Evolutionary conservation across 129 eudicot genomes (phyloP).

Genomic region (Arctium minus): DNA sequence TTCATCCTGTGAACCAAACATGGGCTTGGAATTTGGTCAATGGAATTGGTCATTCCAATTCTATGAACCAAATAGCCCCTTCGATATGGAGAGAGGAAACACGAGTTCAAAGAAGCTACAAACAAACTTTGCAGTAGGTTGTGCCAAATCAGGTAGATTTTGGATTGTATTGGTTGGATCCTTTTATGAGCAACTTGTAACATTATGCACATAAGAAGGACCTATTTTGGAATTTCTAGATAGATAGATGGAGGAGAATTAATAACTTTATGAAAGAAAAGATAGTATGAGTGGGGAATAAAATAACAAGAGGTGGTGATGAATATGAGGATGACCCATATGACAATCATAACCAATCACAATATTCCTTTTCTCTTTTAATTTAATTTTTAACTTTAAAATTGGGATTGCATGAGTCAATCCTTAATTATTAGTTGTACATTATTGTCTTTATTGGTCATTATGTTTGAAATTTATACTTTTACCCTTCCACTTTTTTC

Average conservation of each 20-base stretch:
- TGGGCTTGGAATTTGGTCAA: no score
- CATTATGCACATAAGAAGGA: not conserved
- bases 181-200: not conserved
- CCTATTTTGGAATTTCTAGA: not conserved
- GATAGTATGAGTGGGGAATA: conserved; percentile 23
- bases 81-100: not conserved
- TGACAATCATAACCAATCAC: conserved; percentile 23
- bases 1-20: no score
- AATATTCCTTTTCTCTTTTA: conserved; percentile 19
- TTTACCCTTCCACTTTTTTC: not conserved
- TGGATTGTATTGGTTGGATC: not conserved
- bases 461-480: not conserved
- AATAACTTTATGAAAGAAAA: not conserved
- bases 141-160: not conserved
- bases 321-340: conserved; percentile 29
- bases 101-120: not conserved
- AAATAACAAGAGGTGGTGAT: conserved; percentile 28
- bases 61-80: no score
- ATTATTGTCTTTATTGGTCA: conserved; percentile 26
- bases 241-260: not conserved
- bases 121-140: not conserved
- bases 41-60: no score
- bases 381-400: conserved; percentile 13
- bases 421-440: conserved; percentile 25
- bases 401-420: conserved; percentile 18